Conservation (phyloP, 768 basidiomycete genomes). For the Hypsizygus marmoreus region DNA sequence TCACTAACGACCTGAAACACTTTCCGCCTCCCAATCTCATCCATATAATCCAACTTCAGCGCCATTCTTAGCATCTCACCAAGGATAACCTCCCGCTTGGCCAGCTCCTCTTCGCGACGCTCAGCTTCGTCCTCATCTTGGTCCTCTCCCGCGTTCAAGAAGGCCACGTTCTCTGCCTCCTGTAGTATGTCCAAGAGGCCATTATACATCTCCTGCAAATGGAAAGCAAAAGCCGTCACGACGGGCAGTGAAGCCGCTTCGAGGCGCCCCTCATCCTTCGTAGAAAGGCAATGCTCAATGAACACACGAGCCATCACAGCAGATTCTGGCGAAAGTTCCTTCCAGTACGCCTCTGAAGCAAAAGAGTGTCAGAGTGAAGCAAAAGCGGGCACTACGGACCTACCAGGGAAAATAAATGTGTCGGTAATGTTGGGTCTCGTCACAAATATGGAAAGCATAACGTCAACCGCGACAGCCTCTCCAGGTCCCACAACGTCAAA, state of each 20-base stretch:
- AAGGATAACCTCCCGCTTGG: slow-evolving; percentile 72
- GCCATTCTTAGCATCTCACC: slow-evolving; percentile 82
- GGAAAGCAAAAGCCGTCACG: slow-evolving; percentile 88
- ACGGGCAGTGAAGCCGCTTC: slow-evolving; percentile 78
- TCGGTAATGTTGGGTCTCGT: slow-evolving; percentile 72
- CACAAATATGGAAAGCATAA: slow-evolving; percentile 75
- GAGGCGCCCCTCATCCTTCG: slow-evolving; percentile 61
- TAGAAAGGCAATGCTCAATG: slow-evolving; percentile 74
- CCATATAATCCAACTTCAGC: slow-evolving; percentile 84
- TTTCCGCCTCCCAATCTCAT: slow-evolving; percentile 92
- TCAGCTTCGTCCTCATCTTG: slow-evolving; percentile 46
- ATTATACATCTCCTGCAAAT: slow-evolving; percentile 81
- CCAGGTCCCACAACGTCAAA: slow-evolving; percentile 67
- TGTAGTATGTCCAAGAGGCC: slow-evolving; percentile 42
- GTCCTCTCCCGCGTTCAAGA: slow-evolving; percentile 33
- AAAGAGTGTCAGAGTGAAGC: not conserved
- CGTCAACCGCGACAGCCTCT: slow-evolving; percentile 82
- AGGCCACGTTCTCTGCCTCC: slow-evolving; percentile 38
- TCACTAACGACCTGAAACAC: slow-evolving; percentile 86
- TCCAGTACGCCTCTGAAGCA: slow-evolving; percentile 72
- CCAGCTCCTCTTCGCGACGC: slow-evolving; percentile 57
- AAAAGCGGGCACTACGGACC: slow-evolving; percentile 19
- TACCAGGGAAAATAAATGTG: slow-evolving; percentile 72
- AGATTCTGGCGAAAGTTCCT: slow-evolving; percentile 71
- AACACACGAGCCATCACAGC: slow-evolving; percentile 84